Conservation (phyloP, 1,284 basidiomycete genomes). For the Trichosporon inkin region DNA sequence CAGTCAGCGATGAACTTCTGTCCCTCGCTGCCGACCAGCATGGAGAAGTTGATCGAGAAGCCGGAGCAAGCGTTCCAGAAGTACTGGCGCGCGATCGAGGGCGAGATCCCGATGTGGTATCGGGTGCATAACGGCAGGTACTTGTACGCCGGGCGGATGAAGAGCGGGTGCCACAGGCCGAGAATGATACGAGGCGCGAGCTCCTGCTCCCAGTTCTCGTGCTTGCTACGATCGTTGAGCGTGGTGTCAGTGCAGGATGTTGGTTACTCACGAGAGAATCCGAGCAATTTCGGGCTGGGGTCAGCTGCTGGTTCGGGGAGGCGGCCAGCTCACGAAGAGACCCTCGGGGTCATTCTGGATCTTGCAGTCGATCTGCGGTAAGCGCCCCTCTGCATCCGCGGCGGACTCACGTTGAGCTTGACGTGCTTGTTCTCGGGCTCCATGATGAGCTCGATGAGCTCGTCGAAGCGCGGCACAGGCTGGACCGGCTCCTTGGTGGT, state of each 20-base stretch:
- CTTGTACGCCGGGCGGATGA: constrained; percentile 70
- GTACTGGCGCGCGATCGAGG: constrained; percentile 68
- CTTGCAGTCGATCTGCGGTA: constrained; percentile 72
- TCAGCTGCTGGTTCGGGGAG: neutral
- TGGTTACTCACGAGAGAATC: constrained; percentile 56
- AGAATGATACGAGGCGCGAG: constrained; percentile 86
- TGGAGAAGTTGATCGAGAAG: constrained; percentile 79
- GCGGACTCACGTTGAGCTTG: constrained; percentile 64
- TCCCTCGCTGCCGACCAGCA: constrained; percentile 64
- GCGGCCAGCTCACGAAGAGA: constrained; percentile 66
- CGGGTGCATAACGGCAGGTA: constrained; percentile 70
- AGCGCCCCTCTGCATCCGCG: neutral
- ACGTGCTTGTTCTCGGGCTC: constrained; percentile 60
- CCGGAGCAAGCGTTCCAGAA: constrained; percentile 90
- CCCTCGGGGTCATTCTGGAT: constrained; percentile 84
- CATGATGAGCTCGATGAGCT: constrained; percentile 79
- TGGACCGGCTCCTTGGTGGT: constrained; percentile 82
- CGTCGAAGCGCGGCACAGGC: constrained; percentile 78
- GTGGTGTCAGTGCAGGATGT: neutral
- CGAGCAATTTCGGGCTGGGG: constrained; percentile 67
- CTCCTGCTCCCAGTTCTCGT: constrained; percentile 69
- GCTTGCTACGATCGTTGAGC: constrained; percentile 43
- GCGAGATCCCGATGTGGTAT: constrained; percentile 78
- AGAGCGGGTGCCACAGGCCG: constrained; percentile 86
- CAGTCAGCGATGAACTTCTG: constrained; percentile 73